phyloP scores from a whole-genome alignment of 345 rosid genomes.

The Dimocarpus longan region DNA sequence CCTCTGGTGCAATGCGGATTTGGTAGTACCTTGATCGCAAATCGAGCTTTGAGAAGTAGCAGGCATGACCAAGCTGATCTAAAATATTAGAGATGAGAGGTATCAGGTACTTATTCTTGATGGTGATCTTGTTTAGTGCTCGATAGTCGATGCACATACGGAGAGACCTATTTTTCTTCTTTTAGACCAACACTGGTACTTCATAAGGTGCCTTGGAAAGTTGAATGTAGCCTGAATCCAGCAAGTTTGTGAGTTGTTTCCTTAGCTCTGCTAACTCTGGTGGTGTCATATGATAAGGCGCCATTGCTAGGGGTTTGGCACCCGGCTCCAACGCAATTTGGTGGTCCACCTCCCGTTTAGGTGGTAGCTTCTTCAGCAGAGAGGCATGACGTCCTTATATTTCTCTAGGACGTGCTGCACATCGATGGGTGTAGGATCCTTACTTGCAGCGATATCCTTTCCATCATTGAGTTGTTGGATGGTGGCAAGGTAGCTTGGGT shows the following conservation, averaged over 20 bases:
- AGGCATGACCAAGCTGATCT: neutral
- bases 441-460: no score
- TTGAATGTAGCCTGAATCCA: conserved; percentile 8
- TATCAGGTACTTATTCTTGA: neutral
- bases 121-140: conserved; percentile 7
- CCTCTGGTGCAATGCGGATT: no score
- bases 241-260: neutral
- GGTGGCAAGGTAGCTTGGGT: no score
- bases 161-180: conserved; percentile 13
- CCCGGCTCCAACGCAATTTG: neutral
- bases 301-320: neutral
- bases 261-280: neutral
- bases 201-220: conserved; percentile 6
- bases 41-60: neutral
- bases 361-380: no score
- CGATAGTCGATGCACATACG: neutral
- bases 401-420: no score
- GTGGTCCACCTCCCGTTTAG: no score
- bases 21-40: no score
- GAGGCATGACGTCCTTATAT: no score
- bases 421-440: no score
- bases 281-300: neutral
- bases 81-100: neutral
- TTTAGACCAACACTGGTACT: conserved; percentile 1
- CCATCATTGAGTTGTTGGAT: no score